These are phyloP conservation scores for Xerocomus potaroensis DNA, from an alignment of 768 basidiomycete species.

Conservation along the genomic window DNA sequence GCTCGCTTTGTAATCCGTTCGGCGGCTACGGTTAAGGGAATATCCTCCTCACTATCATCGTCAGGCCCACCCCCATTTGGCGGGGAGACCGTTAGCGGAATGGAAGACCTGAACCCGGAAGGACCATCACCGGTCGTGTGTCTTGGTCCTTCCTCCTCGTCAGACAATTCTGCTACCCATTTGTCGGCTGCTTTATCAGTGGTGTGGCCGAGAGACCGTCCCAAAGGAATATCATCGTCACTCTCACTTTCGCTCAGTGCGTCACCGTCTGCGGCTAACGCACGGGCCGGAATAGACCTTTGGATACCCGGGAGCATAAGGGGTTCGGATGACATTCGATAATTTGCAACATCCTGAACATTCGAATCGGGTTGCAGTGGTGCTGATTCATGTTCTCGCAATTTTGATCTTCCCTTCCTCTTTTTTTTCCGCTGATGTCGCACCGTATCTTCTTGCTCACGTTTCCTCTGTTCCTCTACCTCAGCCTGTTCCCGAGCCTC, in stretches of 20 bases:
- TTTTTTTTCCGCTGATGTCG: conserved; percentile 32
- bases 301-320: conserved; percentile 35
- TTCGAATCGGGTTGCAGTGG: conserved; percentile 29
- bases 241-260: conserved; percentile 52
- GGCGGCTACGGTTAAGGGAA: conserved; percentile 68
- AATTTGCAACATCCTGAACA: conserved; percentile 26
- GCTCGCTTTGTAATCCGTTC: conserved; percentile 49
- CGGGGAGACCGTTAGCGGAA: background rate
- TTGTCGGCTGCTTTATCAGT: conserved; percentile 24
- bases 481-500: conserved; percentile 63
- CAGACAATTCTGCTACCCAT: conserved; percentile 60
- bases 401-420: conserved; percentile 44
- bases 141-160: conserved; percentile 51
- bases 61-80: conserved; percentile 22
- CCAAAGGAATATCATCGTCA: conserved; percentile 28
- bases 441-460: conserved; percentile 44
- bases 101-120: conserved; percentile 33
- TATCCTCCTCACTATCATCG: conserved; percentile 73
- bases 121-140: conserved; percentile 58
- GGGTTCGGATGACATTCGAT: conserved; percentile 18
- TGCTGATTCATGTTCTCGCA: conserved; percentile 38
- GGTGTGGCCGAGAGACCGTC: conserved; percentile 13
- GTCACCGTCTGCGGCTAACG: conserved; percentile 33
- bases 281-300: conserved; percentile 29
- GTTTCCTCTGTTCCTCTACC: conserved; percentile 45